Percentiles rank a stretch among this genome's conserved stretches.
Evolutionary conservation across 768 basidiomycete genomes (phyloP).

Genomic region (Auricularia cornea): DNA sequence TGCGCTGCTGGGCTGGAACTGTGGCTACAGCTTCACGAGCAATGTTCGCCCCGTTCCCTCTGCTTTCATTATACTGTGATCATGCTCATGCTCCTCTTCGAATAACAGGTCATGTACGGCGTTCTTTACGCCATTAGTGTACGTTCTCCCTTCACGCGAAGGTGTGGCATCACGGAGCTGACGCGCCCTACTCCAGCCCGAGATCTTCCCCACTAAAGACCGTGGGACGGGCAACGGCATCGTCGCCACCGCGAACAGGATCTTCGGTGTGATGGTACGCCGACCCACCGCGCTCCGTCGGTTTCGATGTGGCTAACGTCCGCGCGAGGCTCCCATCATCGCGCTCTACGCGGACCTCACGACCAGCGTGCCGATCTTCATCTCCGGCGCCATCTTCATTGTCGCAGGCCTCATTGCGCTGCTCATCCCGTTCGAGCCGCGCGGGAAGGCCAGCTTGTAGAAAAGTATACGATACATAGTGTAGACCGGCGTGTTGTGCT

Average conservation of each 20-base stretch:
- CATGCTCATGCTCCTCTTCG: background rate
- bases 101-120: constrained; percentile 5
- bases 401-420: constrained; percentile 39
- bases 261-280: constrained; percentile 53
- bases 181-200: constrained; percentile 22
- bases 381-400: constrained; percentile 46
- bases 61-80: constrained; percentile 4
- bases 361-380: constrained; percentile 46
- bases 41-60: constrained; percentile 41
- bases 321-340: constrained; percentile 37
- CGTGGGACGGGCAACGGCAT: constrained; percentile 51
- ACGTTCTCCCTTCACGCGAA: background rate
- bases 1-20: constrained; percentile 50
- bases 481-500: too few relatives aligned
- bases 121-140: constrained; percentile 29
- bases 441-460: constrained; percentile 45
- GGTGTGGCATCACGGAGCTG: background rate
- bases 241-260: constrained; percentile 41
- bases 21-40: constrained; percentile 46
- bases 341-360: constrained; percentile 40
- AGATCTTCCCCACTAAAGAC: constrained; percentile 45
- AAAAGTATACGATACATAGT: too few relatives aligned
- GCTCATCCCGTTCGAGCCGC: constrained; percentile 47
- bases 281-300: constrained; percentile 11
- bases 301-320: too few relatives aligned